Base-by-base conservation (phyloP, 371 early-diverging fungal species). In the Rhizopus sp. region DNA sequence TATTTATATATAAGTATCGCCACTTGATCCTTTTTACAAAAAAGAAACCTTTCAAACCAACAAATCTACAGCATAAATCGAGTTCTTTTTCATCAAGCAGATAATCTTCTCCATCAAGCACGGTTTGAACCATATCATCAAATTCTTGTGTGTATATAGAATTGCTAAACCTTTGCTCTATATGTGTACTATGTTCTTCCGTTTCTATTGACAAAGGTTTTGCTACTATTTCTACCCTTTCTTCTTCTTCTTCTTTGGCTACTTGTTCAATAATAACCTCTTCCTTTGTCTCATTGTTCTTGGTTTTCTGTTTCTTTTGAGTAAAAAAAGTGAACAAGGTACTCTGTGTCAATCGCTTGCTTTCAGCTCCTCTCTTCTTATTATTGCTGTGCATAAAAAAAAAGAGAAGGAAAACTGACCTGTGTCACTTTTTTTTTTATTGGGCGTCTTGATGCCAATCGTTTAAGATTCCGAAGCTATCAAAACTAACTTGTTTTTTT, bases 141-240 rank as follows among this genome's bases (percentile, higher is more conserved):
- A 86, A 78, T 17, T 80, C 77, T 16, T 82, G 80, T 2, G 80
- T 79, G 50, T 84, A 84, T 62, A 82, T 78, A 1, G 82, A 75
- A 3, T 37, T 60, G 1, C 49, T 48, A 41, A 57, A 73, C 15
- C 0, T 35, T 55, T 51, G 35, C 1, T 57, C 40, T 53, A 12
- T 23, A n/a, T 7, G 1, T 38, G 8, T 15, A 17, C 32, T 7
- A 23, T 29, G 9, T 23, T 37, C 2, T 23, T 53, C 53, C 3
- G 4, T 12, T 32, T 53, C 53, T 41, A 6, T 42, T 13, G 15
- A n/a, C 10, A 42, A 7, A 12, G 44, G n/a, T 42, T 42, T 16
- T 42, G 8, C 44, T 15, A n/a, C 13, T 42, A n/a, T n/a, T 42
- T 10, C 1, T 37, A 10, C 13, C 38, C 6, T 37, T 37, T 37